Base-by-base conservation (phyloP, 192 early-diverging fungal genomes). In the Coemansia sp. region DNA sequence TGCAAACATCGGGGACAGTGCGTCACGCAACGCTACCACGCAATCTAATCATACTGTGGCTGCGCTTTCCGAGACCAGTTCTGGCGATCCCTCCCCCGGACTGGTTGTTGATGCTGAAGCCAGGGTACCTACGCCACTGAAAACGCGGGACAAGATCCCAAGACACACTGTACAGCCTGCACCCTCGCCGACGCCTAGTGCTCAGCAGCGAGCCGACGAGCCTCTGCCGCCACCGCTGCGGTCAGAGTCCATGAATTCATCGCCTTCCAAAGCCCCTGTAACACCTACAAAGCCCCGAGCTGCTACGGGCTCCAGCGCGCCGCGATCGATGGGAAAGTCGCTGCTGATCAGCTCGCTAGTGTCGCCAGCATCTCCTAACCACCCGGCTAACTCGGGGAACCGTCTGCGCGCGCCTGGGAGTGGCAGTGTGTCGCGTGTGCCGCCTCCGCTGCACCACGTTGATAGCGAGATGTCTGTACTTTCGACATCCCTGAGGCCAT, bases 141-240 rank as follows among this genome's bases (percentile, higher is more conserved):
- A 59, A 11, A 74, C 58, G 28, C 72, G 59, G 59, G 72, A 78
- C 50, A 78, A 66, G 66, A 77, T 77, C 19, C 76, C 76, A 39
- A 62, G 70, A n/a, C 39, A 65, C 32, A 50, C 46, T n/a, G 21
- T 59, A 11, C 60, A 64, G 28, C 59, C 58, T 7, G 33, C 63
- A 16, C 33, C 72, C 28, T 53, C 35, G 11, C 37, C 17, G 66
- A 37, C 30, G 46, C 44, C 47, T 16, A 44, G 5, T 33, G 30
- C 63, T 35, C 26, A 6, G 63, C 70, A 65, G 58, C 64, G 23
- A 26, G 44, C 17, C 7, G 40, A 37, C 9, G 55, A 32, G 30
- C 28, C 55, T 33, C 30, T 28, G 28, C 10, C 32, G 16, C 17
- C 67, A 43, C 53, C 71, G 0, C 32, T 71, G 63, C 74, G 76